Evolutionary conservation across 768 basidiomycete species (phyloP).

Genomic region (Paxillus involutus): DNA sequence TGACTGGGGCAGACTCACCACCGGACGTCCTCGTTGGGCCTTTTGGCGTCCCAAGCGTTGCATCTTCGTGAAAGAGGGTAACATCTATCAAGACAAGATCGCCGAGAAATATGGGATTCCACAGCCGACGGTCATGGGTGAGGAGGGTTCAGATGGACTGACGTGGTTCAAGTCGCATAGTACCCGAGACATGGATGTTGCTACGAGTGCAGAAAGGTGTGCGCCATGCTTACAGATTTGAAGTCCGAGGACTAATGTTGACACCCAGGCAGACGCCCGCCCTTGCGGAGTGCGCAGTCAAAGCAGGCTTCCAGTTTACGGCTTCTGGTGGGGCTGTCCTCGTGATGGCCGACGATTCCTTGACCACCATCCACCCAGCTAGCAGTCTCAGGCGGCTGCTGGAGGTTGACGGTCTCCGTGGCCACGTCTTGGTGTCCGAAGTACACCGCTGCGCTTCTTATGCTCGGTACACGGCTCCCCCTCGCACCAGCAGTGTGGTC

Average conservation of each 20-base stretch:
- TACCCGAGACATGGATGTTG: conserved; percentile 20
- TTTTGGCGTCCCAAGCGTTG: conserved; percentile 26
- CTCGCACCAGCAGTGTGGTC: conserved; percentile 17
- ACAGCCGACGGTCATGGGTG: conserved; percentile 18
- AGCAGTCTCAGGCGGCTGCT: conserved; percentile 28
- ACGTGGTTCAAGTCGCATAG: conserved; percentile 31
- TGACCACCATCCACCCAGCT: conserved; percentile 27
- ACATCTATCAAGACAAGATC: conserved; percentile 29
- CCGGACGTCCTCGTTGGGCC: conserved; percentile 5
- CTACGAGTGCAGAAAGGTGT: conserved; percentile 10
- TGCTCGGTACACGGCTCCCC: conserved; percentile 26
- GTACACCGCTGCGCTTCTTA: conserved; percentile 34
- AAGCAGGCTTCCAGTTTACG: conserved; percentile 28
- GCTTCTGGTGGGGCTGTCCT: conserved; percentile 31
- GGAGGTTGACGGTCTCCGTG: conserved; percentile 20
- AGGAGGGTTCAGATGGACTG: conserved; percentile 14
- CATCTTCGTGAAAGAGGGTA: conserved; percentile 32
- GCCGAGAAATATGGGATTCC: conserved; percentile 26
- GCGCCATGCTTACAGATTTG: neutral
- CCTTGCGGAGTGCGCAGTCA: conserved; percentile 25
- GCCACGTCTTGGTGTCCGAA: conserved; percentile 32
- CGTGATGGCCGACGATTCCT: conserved; percentile 29
- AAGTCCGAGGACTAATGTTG: neutral
- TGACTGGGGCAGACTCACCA: conserved; percentile 31
- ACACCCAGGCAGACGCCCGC: conserved; percentile 20